A percentile compares a stretch with the other conserved stretches of the same genome.
Conservation (phyloP, 2,329 filamentous ascomycete species). For the Thielaviopsis punctulata region DNA sequence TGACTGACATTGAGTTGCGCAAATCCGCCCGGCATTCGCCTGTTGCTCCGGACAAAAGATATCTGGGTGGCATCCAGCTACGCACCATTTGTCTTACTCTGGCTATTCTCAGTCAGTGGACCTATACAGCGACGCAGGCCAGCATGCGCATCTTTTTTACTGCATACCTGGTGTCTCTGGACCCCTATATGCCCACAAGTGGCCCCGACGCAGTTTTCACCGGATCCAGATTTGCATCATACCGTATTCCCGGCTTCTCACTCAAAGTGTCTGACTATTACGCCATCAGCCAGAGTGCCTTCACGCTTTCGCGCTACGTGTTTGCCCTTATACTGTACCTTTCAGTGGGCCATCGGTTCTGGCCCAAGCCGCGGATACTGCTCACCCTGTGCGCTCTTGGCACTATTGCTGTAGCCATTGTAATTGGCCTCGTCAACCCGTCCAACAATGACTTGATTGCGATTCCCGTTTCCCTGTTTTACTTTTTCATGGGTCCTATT, state of each 20-base stretch:
- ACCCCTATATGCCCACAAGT: conserved; percentile 23
- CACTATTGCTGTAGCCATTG: conserved; percentile 34
- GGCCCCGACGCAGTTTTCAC: conserved; percentile 20
- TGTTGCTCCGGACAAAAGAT: conserved; percentile 32
- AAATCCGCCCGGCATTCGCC: conserved; percentile 29
- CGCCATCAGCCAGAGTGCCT: conserved; percentile 53
- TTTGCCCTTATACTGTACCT: conserved; percentile 47
- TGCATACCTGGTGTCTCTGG: conserved; percentile 25
- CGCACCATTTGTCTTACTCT: conserved; percentile 44
- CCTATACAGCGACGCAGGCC: conserved; percentile 61
- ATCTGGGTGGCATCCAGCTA: conserved; percentile 29
- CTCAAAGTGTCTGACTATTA: conserved; percentile 47
- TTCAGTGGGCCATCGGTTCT: conserved; percentile 27
- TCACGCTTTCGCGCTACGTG: conserved; percentile 56
- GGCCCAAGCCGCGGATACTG: conserved; percentile 52
- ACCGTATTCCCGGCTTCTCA: conserved; percentile 27
- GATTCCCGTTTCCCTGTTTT: conserved; percentile 50
- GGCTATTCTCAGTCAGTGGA: conserved; percentile 60
- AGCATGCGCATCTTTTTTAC: conserved; percentile 44
- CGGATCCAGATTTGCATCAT: conserved; percentile 15
- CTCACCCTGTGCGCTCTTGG: conserved; percentile 43
- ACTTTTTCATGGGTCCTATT: conserved; percentile 68
- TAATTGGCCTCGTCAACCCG: conserved; percentile 26
- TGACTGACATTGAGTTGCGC: conserved; percentile 37
- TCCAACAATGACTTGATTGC: conserved; percentile 32